These are phyloP conservation scores for Pyrenophora tritici-repentis DNA, from an alignment of 2,329 filamentous ascomycete species.

Conservation along the genomic window DNA sequence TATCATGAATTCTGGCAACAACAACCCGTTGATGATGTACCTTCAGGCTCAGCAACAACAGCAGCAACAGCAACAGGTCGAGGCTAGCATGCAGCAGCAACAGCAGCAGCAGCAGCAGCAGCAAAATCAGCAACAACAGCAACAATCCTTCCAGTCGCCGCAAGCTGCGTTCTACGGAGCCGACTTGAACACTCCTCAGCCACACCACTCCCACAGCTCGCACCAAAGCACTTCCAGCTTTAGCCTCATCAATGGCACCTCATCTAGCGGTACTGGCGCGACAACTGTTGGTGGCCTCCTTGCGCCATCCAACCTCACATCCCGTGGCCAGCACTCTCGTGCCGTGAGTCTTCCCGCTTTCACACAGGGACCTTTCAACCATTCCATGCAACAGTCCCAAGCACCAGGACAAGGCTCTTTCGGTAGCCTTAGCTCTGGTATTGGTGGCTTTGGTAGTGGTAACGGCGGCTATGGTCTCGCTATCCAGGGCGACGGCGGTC, in stretches of 20 bases:
- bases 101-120: slow-evolving; percentile 35
- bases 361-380: slow-evolving; percentile 62
- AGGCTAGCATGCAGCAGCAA: slow-evolving; percentile 43
- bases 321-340: slow-evolving; percentile 69
- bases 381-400: slow-evolving; percentile 47
- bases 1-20: slow-evolving; percentile 77
- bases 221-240: slow-evolving; percentile 59
- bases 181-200: slow-evolving; percentile 65
- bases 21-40: slow-evolving; percentile 92
- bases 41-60: slow-evolving; percentile 68
- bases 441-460: slow-evolving; percentile 60
- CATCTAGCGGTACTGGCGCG: slow-evolving; percentile 55
- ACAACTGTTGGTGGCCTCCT: slow-evolving; percentile 78
- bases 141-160: slow-evolving; percentile 72
- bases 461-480: slow-evolving; percentile 64
- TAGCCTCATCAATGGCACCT: slow-evolving; percentile 53
- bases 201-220: slow-evolving; percentile 64
- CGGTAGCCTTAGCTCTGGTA: slow-evolving; percentile 62
- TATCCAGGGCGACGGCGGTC: slow-evolving; percentile 61
- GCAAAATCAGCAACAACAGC: slow-evolving; percentile 24
- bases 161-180: slow-evolving; percentile 79
- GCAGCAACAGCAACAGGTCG: slow-evolving; percentile 52
- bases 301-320: slow-evolving; percentile 68
- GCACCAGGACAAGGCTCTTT: slow-evolving; percentile 55
- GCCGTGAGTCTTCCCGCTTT: slow-evolving; percentile 86